Evolutionary conservation across 441 rosid genomes (phyloP).

Genomic region (Populus hybrid): DNA sequence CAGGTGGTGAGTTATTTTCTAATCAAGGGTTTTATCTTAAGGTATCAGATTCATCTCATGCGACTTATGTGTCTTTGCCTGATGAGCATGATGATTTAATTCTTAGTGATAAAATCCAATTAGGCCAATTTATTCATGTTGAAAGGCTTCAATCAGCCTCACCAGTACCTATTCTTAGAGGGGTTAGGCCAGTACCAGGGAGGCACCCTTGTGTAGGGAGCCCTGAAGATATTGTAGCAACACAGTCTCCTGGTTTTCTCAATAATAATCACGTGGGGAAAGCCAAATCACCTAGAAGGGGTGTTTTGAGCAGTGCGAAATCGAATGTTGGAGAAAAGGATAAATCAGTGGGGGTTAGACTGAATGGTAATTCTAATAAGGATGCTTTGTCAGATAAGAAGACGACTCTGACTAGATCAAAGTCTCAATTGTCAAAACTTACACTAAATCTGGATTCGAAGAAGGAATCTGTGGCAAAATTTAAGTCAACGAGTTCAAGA

Average conservation of each 20-base stretch:
- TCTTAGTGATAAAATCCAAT: constrained; percentile 79
- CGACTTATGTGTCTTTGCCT: constrained; percentile 89
- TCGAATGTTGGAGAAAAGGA: constrained; percentile 40
- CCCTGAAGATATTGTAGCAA: constrained; percentile 95
- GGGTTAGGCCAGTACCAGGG: constrained; percentile 95
- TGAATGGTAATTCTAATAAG: constrained; percentile 41
- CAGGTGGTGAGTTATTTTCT: constrained; percentile 87
- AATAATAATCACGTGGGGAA: constrained; percentile 39
- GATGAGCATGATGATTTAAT: constrained; percentile 92
- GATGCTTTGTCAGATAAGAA: constrained; percentile 46
- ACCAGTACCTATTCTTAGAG: constrained; percentile 82
- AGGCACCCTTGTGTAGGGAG: constrained; percentile 89
- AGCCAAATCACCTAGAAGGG: constrained; percentile 38
- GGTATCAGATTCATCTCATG: constrained; percentile 99
- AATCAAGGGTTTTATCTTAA: constrained; percentile 91
- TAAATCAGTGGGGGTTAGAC: constrained; percentile 39
- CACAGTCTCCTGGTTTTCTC: constrained; percentile 71
- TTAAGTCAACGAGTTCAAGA: constrained; percentile 53
- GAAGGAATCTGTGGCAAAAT: constrained; percentile 52
- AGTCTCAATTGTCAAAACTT: constrained; percentile 46
- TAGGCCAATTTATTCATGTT: constrained; percentile 39
- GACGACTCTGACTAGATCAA: constrained; percentile 46
- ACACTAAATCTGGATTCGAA: constrained; percentile 46
- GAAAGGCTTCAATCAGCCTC: constrained; percentile 88
- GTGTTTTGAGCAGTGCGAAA: constrained; percentile 18